phyloP scores from a whole-genome alignment of 2,329 filamentous ascomycete genomes.

The Xylaria sp. region DNA sequence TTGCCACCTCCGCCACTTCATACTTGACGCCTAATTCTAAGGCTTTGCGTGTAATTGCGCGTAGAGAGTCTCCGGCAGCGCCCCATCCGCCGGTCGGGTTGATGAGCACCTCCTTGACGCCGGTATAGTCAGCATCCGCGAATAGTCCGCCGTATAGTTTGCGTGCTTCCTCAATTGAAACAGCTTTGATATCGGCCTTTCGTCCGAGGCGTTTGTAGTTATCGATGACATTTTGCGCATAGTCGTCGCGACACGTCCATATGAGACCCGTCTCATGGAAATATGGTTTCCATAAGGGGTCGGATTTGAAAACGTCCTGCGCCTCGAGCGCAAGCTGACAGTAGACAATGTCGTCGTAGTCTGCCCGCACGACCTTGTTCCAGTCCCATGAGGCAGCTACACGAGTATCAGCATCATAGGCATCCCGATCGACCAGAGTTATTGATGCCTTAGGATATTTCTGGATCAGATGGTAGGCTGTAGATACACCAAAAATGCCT shows the following conservation, averaged over 20 bases:
- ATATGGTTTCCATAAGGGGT: conserved; percentile 55
- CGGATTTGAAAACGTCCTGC: conserved; percentile 62
- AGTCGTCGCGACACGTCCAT: conserved; percentile 48
- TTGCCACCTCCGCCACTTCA: conserved; percentile 57
- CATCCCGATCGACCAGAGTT: conserved; percentile 67
- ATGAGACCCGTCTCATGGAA: conserved; percentile 38
- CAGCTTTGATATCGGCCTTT: conserved; percentile 52
- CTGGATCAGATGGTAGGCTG: conserved; percentile 70
- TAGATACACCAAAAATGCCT: conserved; percentile 74
- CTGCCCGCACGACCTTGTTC: conserved; percentile 77
- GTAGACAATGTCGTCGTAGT: conserved; percentile 74
- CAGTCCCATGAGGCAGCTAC: conserved; percentile 76
- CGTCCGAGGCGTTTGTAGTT: conserved; percentile 46
- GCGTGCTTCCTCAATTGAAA: conserved; percentile 60
- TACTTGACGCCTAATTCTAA: conserved; percentile 63
- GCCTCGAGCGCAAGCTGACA: conserved; percentile 73
- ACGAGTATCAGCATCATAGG: conserved; percentile 57
- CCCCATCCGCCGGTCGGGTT: conserved; percentile 67
- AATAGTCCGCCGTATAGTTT: conserved; percentile 62
- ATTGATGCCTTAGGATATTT: conserved; percentile 61
- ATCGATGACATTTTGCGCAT: conserved; percentile 51
- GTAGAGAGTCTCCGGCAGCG: conserved; percentile 62
- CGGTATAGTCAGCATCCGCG: conserved; percentile 63
- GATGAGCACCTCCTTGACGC: conserved; percentile 62
- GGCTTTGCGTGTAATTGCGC: conserved; percentile 58